Conservation (phyloP, 2,329 filamentous ascomycete species). For the Penicillium sp. region DNA sequence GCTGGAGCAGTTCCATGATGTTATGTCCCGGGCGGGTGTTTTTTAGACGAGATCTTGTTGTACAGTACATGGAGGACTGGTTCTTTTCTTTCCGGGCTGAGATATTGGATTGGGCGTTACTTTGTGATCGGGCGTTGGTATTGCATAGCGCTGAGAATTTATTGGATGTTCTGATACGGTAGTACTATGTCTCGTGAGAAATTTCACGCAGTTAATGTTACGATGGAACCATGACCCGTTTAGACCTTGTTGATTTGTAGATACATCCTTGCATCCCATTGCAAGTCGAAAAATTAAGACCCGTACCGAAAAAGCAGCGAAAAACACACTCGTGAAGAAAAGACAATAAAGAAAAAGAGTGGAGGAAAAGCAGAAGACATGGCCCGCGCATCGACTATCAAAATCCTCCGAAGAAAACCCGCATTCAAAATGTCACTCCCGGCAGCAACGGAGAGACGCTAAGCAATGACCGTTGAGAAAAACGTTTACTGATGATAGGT, state of each 20-base stretch:
- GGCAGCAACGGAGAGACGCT: slow-evolving; percentile 3
- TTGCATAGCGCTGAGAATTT: slow-evolving; percentile 14
- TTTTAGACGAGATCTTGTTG: slow-evolving; percentile 52
- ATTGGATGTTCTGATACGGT: neutral
- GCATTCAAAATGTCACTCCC: slow-evolving; percentile 5
- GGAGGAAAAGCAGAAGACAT: slow-evolving; percentile 20
- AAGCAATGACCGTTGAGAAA: neutral
- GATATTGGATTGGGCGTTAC: slow-evolving; percentile 7
- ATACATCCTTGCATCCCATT: slow-evolving; percentile 23
- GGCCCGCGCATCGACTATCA: slow-evolving; percentile 25
- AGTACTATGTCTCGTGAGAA: neutral
- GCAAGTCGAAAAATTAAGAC: slow-evolving; percentile 12
- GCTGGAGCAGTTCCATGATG: slow-evolving; percentile 74
- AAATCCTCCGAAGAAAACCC: slow-evolving; percentile 8
- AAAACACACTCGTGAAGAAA: slow-evolving; percentile 5
- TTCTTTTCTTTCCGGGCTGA: slow-evolving; percentile 1
- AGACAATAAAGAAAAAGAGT: slow-evolving; percentile 2
- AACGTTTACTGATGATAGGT: slow-evolving; percentile 6
- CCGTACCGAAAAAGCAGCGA: slow-evolving; percentile 8
- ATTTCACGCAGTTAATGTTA: neutral
- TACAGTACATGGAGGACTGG: neutral
- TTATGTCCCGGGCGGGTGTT: slow-evolving; percentile 78
- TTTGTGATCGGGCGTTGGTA: slow-evolving; percentile 1
- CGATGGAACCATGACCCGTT: slow-evolving; percentile 3
- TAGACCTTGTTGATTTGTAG: slow-evolving; percentile 14